Percentiles rank a stretch among this genome's conserved stretches.
Conservation (phyloP, 208 protist species). For the Trypanosoma conorhini region DNA sequence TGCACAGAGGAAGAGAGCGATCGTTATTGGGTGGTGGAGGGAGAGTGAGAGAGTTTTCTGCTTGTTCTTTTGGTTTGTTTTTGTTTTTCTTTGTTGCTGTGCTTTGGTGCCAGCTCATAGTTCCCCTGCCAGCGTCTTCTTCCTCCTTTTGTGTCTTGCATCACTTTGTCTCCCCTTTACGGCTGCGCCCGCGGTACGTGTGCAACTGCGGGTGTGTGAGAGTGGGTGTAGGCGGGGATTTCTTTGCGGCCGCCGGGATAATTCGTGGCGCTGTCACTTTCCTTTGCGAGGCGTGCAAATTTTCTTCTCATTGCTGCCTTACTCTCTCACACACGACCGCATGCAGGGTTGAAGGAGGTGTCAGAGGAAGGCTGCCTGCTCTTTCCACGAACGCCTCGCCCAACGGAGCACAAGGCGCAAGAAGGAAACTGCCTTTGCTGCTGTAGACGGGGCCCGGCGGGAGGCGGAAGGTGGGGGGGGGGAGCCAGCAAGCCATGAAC, state of each 20-base stretch:
- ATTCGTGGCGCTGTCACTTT: neutral
- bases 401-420: neutral
- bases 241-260: neutral
- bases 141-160: constrained; percentile 10
- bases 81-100: constrained; percentile 15
- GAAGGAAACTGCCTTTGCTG: neutral
- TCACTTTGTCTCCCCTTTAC: neutral
- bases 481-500: constrained; percentile 66
- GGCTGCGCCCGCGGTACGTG: neutral
- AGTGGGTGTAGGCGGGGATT: neutral
- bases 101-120: neutral
- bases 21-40: neutral
- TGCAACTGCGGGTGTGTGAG: neutral
- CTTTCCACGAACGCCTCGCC: neutral
- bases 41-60: neutral
- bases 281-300: neutral
- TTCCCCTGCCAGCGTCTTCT: constrained; percentile 12
- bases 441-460: neutral
- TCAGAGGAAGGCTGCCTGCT: neutral
- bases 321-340: neutral
- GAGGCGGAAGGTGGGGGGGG: constrained; percentile 3
- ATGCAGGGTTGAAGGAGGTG: neutral
- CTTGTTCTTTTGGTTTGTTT: constrained; percentile 9
- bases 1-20: neutral
- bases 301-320: neutral